Percentiles rank a stretch among this genome's conserved stretches.
phyloP scores from a whole-genome alignment of 768 basidiomycete genomes.

The Candolleomyces eurysporus region DNA sequence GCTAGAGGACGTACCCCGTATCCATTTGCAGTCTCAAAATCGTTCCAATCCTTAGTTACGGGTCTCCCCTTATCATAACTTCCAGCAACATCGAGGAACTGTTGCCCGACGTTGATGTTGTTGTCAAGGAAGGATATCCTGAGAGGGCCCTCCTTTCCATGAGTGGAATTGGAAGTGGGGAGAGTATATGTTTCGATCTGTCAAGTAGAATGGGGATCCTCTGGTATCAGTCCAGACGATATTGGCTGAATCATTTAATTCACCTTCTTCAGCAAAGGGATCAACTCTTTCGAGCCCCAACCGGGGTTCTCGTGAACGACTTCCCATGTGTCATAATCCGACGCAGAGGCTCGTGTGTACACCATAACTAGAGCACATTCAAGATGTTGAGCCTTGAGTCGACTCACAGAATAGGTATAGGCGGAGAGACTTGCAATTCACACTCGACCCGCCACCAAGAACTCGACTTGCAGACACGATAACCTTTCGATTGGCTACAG shows the following conservation, averaged over 20 bases:
- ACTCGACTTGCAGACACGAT: constrained; percentile 46
- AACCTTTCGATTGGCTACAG: constrained; percentile 40
- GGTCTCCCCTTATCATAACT: constrained; percentile 48
- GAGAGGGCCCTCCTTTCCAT: constrained; percentile 51
- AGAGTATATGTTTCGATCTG: constrained; percentile 43
- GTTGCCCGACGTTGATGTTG: constrained; percentile 38
- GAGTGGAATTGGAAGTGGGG: constrained; percentile 27
- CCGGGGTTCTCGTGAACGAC: constrained; percentile 48
- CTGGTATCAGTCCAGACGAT: background rate
- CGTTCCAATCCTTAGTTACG: constrained; percentile 46
- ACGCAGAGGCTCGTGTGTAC: constrained; percentile 58
- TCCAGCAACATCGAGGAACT: constrained; percentile 46
- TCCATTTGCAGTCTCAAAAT: constrained; percentile 34
- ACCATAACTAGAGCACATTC: constrained; percentile 35
- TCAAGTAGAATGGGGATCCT: background rate
- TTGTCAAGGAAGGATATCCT: constrained; percentile 43
- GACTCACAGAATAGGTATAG: background rate
- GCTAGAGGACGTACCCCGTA: constrained; percentile 43
- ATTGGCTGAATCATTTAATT: background rate
- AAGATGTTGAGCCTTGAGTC: background rate
- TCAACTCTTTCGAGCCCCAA: constrained; percentile 57
- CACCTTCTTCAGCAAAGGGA: constrained; percentile 61
- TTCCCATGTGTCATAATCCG: constrained; percentile 69
- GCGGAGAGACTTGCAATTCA: constrained; percentile 47
- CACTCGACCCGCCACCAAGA: constrained; percentile 60